phyloP scores from a whole-genome alignment of 2,329 filamentous ascomycete genomes.

The Xylariales sp. region DNA sequence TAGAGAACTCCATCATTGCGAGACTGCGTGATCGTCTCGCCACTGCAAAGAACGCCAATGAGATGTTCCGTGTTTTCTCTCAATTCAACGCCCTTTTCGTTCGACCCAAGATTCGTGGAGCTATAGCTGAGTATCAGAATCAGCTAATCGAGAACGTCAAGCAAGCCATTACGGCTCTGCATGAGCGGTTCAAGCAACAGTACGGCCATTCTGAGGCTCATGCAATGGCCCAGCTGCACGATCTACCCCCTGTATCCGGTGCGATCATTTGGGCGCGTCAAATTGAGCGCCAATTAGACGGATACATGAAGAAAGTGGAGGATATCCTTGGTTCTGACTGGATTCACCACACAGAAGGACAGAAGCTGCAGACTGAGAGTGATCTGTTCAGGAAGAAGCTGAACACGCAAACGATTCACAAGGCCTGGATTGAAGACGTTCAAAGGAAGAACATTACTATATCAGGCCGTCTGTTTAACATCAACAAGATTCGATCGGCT shows the following conservation, averaged over 20 bases:
- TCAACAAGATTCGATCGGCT: slow-evolving; percentile 81
- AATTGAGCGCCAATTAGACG: slow-evolving; percentile 91
- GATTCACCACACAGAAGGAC: slow-evolving; percentile 89
- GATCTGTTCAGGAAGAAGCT: slow-evolving; percentile 94
- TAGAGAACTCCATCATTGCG: slow-evolving; percentile 98
- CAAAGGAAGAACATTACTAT: slow-evolving; percentile 86
- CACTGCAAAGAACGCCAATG: slow-evolving; percentile 93
- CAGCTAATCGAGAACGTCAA: slow-evolving; percentile 98
- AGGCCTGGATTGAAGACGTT: slow-evolving; percentile 91
- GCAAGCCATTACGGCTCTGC: slow-evolving; percentile 85
- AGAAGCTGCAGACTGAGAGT: slow-evolving; percentile 88
- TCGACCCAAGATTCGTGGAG: slow-evolving; percentile 95
- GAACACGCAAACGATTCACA: slow-evolving; percentile 88
- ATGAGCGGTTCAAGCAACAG: slow-evolving; percentile 97
- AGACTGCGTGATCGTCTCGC: slow-evolving; percentile 86
- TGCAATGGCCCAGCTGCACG: slow-evolving; percentile 94
- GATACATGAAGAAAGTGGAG: slow-evolving; percentile 99
- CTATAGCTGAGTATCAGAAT: slow-evolving; percentile 96
- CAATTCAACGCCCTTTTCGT: slow-evolving; percentile 99
- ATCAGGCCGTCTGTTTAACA: slow-evolving; percentile 84
- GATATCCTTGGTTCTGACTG: slow-evolving; percentile 93
- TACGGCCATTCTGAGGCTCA: slow-evolving; percentile 98
- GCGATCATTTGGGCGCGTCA: slow-evolving; percentile 97
- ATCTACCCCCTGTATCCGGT: slow-evolving; percentile 91
- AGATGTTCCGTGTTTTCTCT: slow-evolving; percentile 99